These are phyloP conservation scores for Pseudozyma sp. DNA, from an alignment of 1,284 basidiomycete species.

Conservation along the genomic window DNA sequence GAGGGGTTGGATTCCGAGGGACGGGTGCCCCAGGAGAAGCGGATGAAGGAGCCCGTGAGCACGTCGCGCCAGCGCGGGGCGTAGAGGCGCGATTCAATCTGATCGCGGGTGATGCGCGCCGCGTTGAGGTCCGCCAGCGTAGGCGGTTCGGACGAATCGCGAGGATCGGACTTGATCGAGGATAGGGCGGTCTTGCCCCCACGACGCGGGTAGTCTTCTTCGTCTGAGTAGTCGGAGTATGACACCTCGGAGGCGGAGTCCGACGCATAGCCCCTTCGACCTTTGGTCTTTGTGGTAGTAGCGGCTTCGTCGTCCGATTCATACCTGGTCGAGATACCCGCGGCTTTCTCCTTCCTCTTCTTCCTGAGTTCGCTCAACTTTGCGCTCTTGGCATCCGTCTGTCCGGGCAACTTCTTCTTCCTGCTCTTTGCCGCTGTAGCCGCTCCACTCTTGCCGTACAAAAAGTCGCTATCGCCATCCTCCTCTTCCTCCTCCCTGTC, in stretches of 20 bases:
- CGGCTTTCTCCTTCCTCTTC: constrained; percentile 49
- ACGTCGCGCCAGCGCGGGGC: constrained; percentile 82
- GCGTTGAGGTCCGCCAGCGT: constrained; percentile 74
- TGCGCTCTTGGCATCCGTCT: constrained; percentile 53
- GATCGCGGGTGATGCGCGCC: constrained; percentile 76
- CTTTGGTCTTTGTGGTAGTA: constrained; percentile 6
- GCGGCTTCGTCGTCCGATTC: constrained; percentile 44
- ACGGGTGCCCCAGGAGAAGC: constrained; percentile 60
- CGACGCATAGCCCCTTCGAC: constrained; percentile 20
- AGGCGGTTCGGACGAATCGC: constrained; percentile 71
- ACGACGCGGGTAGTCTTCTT: constrained; percentile 38
- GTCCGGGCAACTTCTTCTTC: constrained; percentile 76
- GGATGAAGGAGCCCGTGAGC: constrained; percentile 75
- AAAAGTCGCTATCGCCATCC: constrained; percentile 76
- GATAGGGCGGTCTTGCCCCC: background rate
- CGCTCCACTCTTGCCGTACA: constrained; percentile 71
- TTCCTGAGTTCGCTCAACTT: constrained; percentile 57
- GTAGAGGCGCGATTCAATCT: constrained; percentile 76
- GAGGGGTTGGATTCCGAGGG: constrained; percentile 72
- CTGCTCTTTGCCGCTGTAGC: constrained; percentile 82
- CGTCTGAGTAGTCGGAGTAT: constrained; percentile 51
- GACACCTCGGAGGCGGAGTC: constrained; percentile 6
- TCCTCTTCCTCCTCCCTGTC: constrained; percentile 75
- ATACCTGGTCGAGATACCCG: constrained; percentile 13
- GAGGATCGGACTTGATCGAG: background rate